Conservation (phyloP, 306 rosid genomes). For the Delonix regia region DNA sequence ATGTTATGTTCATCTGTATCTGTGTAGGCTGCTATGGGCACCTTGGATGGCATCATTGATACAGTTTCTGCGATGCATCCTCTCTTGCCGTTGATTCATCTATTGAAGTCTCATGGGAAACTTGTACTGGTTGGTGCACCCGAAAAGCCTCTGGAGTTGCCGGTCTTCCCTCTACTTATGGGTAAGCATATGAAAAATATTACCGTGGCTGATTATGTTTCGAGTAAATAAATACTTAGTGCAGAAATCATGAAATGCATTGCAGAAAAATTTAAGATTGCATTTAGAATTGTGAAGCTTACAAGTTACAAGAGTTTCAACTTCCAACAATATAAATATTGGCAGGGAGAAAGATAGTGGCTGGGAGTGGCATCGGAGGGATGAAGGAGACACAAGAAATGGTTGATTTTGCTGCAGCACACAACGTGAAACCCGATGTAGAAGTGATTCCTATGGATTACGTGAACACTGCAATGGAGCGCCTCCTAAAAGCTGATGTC, state of each 20-base stretch:
- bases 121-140: slow-evolving; percentile 56
- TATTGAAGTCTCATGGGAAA: slow-evolving; percentile 56
- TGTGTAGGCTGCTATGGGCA: slow-evolving; percentile 43
- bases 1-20: neutral
- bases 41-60: slow-evolving; percentile 64
- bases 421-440: slow-evolving; percentile 47
- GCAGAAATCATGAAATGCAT: no score
- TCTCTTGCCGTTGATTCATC: slow-evolving; percentile 40
- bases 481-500: slow-evolving; percentile 51
- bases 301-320: no score
- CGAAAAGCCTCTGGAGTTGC: slow-evolving; percentile 51
- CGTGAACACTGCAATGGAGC: slow-evolving; percentile 56
- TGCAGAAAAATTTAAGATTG: neutral
- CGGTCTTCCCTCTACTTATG: slow-evolving; percentile 32
- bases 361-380: slow-evolving; percentile 51
- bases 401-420: slow-evolving; percentile 60
- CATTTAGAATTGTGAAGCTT: neutral
- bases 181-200: slow-evolving; percentile 31
- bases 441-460: slow-evolving; percentile 55
- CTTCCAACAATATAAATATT: neutral
- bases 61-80: slow-evolving; percentile 53
- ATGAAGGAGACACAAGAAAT: slow-evolving; percentile 60
- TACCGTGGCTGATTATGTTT: neutral
- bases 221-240: neutral
- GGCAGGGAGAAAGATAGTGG: slow-evolving; percentile 50